Conservation (phyloP, 169 alveolate species). For the Theileria annulata region DNA sequence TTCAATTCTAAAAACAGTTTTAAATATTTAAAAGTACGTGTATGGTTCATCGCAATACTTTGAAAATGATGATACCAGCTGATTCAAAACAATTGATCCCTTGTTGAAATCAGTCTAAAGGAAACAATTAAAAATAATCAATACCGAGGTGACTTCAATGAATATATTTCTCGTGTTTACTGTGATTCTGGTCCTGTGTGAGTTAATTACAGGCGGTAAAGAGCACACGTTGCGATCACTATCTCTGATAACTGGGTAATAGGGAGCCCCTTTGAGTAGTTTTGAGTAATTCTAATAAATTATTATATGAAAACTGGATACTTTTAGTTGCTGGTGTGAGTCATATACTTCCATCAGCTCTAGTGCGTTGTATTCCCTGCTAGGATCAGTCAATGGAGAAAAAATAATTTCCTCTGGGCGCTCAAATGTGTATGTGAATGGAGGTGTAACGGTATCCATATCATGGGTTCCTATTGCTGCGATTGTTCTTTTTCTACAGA, state of each 20-base stretch:
- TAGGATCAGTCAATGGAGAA: slow-evolving; percentile 88
- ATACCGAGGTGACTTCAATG: slow-evolving; percentile 91
- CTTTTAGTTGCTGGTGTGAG: slow-evolving; percentile 84
- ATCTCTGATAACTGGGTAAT: slow-evolving; percentile 92
- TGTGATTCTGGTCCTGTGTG: slow-evolving; percentile 93
- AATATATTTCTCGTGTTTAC: slow-evolving; percentile 91
- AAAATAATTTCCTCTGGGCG: slow-evolving; percentile 88
- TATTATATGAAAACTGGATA: slow-evolving; percentile 16
- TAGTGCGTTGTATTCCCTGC: slow-evolving; percentile 72
- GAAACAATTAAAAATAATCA: background rate
- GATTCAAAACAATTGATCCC: slow-evolving; percentile 69
- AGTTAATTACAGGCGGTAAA: slow-evolving; percentile 98
- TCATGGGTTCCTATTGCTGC: slow-evolving; percentile 97
- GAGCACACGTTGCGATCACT: slow-evolving; percentile 89
- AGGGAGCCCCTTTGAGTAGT: slow-evolving; percentile 82
- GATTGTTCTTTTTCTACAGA: slow-evolving; percentile 91
- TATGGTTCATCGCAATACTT: slow-evolving; percentile 54
- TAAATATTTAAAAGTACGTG: slow-evolving; percentile 10
- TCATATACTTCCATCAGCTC: slow-evolving; percentile 79
- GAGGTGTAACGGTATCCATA: slow-evolving; percentile 88
- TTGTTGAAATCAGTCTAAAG: slow-evolving; percentile 41
- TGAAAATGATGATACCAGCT: slow-evolving; percentile 81
- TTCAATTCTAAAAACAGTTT: slow-evolving; percentile 14
- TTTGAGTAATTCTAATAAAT: slow-evolving; percentile 77
- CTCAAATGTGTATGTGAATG: slow-evolving; percentile 88